Evolutionary conservation across 768 basidiomycete species (phyloP).

Genomic region (Lactarius tabidus): DNA sequence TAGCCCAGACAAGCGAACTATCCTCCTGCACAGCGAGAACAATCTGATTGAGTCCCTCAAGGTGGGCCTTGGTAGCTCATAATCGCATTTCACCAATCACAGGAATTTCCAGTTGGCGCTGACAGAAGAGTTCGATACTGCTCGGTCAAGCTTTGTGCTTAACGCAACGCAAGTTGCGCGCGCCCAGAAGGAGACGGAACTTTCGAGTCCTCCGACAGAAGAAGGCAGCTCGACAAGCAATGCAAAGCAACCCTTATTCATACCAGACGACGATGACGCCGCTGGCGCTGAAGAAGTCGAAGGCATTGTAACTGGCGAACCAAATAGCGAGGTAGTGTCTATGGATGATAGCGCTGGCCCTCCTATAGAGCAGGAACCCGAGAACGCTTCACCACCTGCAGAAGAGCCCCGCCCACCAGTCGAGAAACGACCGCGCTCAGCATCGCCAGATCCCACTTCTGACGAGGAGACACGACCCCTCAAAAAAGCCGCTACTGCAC

Average conservation of each 20-base stretch:
- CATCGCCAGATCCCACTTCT: background rate
- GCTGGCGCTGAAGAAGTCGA: background rate
- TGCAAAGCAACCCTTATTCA: conserved; percentile 3
- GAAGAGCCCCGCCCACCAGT: background rate
- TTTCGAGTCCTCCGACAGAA: too few relatives aligned
- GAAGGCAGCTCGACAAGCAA: background rate
- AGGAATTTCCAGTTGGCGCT: conserved; percentile 13
- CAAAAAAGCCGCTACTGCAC: background rate
- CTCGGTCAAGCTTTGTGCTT: conserved; percentile 25
- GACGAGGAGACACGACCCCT: background rate
- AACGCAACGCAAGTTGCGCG: conserved; percentile 21
- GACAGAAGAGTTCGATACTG: conserved; percentile 16
- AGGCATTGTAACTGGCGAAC: background rate
- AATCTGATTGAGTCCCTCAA: conserved; percentile 76
- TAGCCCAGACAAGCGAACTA: conserved; percentile 94
- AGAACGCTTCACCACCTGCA: background rate
- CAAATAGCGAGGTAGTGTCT: background rate
- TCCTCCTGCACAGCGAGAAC: conserved; percentile 84
- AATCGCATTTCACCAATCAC: background rate
- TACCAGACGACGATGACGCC: conserved; percentile 7
- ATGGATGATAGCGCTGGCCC: background rate
- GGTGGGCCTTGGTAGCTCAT: conserved; percentile 37
- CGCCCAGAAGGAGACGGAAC: conserved; percentile 4
- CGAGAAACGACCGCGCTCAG: conserved; percentile 11
- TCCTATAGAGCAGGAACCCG: background rate